Evolutionary conservation across 176 grass and related monocot species (phyloP), one percentile per base, ranked within the genome.

Genomic region (Carex littledalei): DNA sequence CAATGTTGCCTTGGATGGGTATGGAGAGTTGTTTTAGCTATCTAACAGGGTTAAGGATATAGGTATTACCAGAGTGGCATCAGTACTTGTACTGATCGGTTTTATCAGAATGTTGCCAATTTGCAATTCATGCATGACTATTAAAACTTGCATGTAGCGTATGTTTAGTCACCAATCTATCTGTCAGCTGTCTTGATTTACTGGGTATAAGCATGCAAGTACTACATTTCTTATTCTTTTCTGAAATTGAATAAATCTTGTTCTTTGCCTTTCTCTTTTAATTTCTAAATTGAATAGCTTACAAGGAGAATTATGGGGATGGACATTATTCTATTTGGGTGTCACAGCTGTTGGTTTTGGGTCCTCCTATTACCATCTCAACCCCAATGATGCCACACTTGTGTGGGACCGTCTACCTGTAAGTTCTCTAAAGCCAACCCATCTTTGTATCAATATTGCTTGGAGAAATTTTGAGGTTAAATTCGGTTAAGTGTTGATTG

Each of bases 331-430:
- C 84, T 98, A 85, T 81, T 31, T 84, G 67, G 95, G 92, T 13
- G 91, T 94, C 22, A 85, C 86, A 18, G 76, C 91, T 47, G 93
- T 98, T 78, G 89, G 82, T 78, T 88, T 98, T 49, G 95, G 95
- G 45, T 98, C 93, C 2, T 87, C 92, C 64, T 98, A 98, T 86
- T 98, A 98, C 70, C 95, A 98, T 93, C 91, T 98, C 57, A 81
- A 88, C 8, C 93, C 95, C 1, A 89, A 91, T 78, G 88, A 98
- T 81, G 74, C 89, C 83, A 90, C 86, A 0, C 91, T 98, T 67
- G 89, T 98, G 37, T 98, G 95, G 95, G 95, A 98, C 84, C 92
- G 95, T 22, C 68, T 98, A 88, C 95, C 93, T 0, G 95, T 94
- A 79, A 89, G 90, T 78, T 90, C 74, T 78, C n/a, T 45, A 15